These are phyloP conservation scores for Sugiyamaella valdiviana DNA, from an alignment of 805 yeast genomes.

Conservation along the genomic window DNA sequence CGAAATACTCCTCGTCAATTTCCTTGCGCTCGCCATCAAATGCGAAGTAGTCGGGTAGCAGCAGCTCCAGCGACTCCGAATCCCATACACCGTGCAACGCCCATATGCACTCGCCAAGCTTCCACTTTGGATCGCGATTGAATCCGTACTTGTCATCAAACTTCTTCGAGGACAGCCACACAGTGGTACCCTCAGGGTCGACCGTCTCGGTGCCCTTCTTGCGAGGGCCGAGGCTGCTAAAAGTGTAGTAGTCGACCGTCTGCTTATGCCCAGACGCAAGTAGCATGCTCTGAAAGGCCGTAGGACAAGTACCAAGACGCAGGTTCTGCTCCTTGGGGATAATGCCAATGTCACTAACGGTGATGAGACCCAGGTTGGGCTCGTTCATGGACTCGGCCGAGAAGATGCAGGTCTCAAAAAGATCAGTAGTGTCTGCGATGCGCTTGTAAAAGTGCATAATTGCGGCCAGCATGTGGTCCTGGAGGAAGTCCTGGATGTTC, in stretches of 20 bases:
- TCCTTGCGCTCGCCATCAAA: slow-evolving; percentile 19
- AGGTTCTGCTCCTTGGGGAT: slow-evolving; percentile 57
- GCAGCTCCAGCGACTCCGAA: slow-evolving; percentile 31
- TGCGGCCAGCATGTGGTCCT: slow-evolving; percentile 52
- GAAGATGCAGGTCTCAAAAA: slow-evolving; percentile 39
- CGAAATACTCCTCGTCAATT: slow-evolving; percentile 28
- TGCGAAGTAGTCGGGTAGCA: slow-evolving; percentile 46
- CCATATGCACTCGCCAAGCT: slow-evolving; percentile 70
- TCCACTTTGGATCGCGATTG: slow-evolving; percentile 58
- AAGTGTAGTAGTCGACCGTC: slow-evolving; percentile 61
- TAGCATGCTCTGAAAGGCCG: slow-evolving; percentile 64
- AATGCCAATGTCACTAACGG: slow-evolving; percentile 47
- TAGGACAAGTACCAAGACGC: slow-evolving; percentile 75
- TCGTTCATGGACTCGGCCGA: slow-evolving; percentile 84
- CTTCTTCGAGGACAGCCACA: slow-evolving; percentile 53
- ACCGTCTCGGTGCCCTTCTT: slow-evolving; percentile 50
- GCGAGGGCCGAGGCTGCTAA: slow-evolving; percentile 71
- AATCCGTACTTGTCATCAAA: slow-evolving; percentile 66
- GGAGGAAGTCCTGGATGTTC: slow-evolving; percentile 74
- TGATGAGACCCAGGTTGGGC: slow-evolving; percentile 72
- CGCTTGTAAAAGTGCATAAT: slow-evolving; percentile 42
- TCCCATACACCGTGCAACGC: slow-evolving; percentile 79
- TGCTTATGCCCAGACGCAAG: slow-evolving; percentile 74
- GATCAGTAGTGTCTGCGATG: slow-evolving; percentile 39
- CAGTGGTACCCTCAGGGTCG: slow-evolving; percentile 55